A percentile compares a stretch with the other conserved stretches of the same genome.
These are phyloP conservation scores for Boletus vinaceobasis DNA, from an alignment of 768 basidiomycete species.

Conservation along the genomic window DNA sequence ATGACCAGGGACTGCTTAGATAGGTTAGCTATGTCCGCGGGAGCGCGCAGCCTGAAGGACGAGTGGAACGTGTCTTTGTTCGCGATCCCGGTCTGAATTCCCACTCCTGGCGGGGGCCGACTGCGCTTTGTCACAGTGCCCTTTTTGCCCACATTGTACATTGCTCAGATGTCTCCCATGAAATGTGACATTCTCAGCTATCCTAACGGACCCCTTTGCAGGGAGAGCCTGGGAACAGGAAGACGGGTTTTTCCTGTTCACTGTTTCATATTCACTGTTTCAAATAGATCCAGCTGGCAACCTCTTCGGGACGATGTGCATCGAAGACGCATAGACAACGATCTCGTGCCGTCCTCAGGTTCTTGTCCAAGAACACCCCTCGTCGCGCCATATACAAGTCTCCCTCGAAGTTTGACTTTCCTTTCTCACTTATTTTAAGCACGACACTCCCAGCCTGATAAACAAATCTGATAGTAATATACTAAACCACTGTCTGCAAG, in stretches of 20 bases:
- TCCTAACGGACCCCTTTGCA: background rate
- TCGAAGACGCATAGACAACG: background rate
- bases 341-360: background rate
- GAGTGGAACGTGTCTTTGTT: no score
- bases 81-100: background rate
- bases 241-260: background rate
- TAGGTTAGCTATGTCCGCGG: background rate
- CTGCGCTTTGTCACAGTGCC: background rate
- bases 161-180: background rate
- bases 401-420: background rate
- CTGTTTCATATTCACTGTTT: background rate
- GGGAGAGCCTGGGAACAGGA: background rate
- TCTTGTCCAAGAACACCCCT: background rate
- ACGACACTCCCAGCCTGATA: background rate
- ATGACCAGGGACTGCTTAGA: background rate
- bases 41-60: background rate
- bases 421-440: conserved; percentile 1
- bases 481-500: background rate
- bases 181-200: background rate
- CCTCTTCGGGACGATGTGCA: background rate
- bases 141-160: background rate
- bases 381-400: conserved; percentile 7
- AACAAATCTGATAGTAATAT: background rate
- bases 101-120: background rate
- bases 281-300: background rate